Percentiles rank a stretch among this genome's conserved stretches.
These are phyloP conservation scores for Stagonosporopsis chrysanthemi DNA, from an alignment of 2,329 filamentous ascomycete species.

Conservation along the genomic window DNA sequence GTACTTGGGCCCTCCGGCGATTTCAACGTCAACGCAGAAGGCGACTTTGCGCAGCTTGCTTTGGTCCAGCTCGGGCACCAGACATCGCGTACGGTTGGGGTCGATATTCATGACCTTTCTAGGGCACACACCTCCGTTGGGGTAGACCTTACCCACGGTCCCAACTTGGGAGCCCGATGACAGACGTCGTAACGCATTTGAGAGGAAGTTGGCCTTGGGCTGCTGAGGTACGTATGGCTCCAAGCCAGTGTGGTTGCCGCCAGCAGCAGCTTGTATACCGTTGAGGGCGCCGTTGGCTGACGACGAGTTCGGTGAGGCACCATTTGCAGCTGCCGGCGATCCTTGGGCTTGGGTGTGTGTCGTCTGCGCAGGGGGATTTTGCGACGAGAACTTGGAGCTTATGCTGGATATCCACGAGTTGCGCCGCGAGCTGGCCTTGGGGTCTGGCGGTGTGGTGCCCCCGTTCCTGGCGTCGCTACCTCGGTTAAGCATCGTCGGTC, in stretches of 20 bases:
- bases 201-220: slow-evolving; percentile 79
- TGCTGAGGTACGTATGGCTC: slow-evolving; percentile 76
- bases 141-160: slow-evolving; percentile 60
- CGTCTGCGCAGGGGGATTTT: slow-evolving; percentile 48
- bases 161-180: slow-evolving; percentile 65
- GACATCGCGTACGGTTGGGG: slow-evolving; percentile 77
- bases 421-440: slow-evolving; percentile 56
- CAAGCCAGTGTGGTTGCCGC: slow-evolving; percentile 40
- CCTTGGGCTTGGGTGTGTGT: slow-evolving; percentile 45
- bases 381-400: slow-evolving; percentile 86
- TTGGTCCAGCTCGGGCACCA: slow-evolving; percentile 78
- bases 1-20: slow-evolving; percentile 85
- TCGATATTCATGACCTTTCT: slow-evolving; percentile 87
- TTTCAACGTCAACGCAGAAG: slow-evolving; percentile 97
- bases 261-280: slow-evolving; percentile 45
- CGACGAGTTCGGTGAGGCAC: slow-evolving; percentile 62
- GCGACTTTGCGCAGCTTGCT: slow-evolving; percentile 86
- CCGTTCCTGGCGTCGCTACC: slow-evolving; percentile 49
- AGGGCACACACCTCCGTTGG: slow-evolving; percentile 76
- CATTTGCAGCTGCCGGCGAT: slow-evolving; percentile 49
- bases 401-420: slow-evolving; percentile 94
- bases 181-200: slow-evolving; percentile 79
- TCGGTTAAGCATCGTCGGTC: slow-evolving; percentile 55
- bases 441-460: slow-evolving; percentile 39
- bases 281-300: slow-evolving; percentile 50